Percentiles rank a stretch among this genome's conserved stretches.
phyloP scores from a whole-genome alignment of 257 asterid genomes.

The Cordia subcordata region DNA sequence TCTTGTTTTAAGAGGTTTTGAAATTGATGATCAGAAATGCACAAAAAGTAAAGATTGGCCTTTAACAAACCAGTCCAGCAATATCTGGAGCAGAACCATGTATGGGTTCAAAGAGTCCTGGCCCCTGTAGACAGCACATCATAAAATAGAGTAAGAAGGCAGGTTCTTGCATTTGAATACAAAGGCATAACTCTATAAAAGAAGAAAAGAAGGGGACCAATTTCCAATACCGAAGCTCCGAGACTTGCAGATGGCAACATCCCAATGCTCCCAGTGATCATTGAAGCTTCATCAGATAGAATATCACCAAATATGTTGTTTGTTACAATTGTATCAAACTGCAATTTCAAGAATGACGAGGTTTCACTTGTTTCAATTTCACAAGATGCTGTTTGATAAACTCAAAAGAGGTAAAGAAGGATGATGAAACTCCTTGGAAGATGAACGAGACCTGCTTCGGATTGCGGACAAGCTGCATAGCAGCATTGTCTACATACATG shows the following conservation, averaged over 20 bases:
- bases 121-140: conserved; percentile 53
- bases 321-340: conserved; percentile 97
- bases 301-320: conserved; percentile 97
- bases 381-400: conserved; percentile 1
- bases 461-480: conserved; percentile 97
- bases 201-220: background rate
- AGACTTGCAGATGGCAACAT: conserved; percentile 99
- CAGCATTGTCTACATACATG: conserved; percentile 99
- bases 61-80: conserved; percentile 84
- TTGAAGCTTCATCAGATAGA: conserved; percentile 97
- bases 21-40: background rate
- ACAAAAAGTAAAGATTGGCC: background rate
- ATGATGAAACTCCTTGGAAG: background rate
- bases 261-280: conserved; percentile 99
- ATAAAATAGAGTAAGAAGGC: background rate
- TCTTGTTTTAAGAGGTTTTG: background rate
- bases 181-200: background rate
- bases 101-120: conserved; percentile 95
- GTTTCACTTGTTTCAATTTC: conserved; percentile 6
- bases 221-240: conserved; percentile 65
- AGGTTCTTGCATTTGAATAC: background rate
- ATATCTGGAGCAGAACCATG: conserved; percentile 99
- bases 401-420: conserved; percentile 1
- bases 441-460: conserved; percentile 77
- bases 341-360: conserved; percentile 30